A percentile compares a stretch with the other conserved stretches of the same genome.
These are phyloP conservation scores for Mortierella polycephala DNA, from an alignment of 371 early-diverging fungal species.

Conservation along the genomic window DNA sequence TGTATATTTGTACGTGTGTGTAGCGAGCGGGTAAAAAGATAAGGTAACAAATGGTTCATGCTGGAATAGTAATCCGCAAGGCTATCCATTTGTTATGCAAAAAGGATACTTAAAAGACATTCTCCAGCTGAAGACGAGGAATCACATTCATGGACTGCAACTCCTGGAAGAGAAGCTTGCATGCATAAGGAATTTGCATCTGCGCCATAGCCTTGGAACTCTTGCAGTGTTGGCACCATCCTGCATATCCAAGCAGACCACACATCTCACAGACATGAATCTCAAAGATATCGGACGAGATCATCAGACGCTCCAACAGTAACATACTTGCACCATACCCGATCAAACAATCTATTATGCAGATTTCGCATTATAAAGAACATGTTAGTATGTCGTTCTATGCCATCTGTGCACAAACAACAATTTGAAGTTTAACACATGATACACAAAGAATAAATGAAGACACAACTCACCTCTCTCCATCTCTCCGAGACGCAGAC, in stretches of 20 bases:
- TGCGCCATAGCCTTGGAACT: conserved; percentile 84
- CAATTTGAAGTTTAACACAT: too few species aligned
- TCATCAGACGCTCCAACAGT: conserved; percentile 95
- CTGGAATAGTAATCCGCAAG: too few species aligned
- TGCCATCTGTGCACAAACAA: too few species aligned
- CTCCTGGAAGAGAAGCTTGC: conserved; percentile 96
- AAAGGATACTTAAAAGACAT: conserved; percentile 35
- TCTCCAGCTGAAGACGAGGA: conserved; percentile 69
- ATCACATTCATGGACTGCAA: conserved; percentile 97
- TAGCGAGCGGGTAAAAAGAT: background rate
- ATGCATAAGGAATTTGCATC: conserved; percentile 98
- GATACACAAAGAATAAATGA: background rate
- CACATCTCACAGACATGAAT: conserved; percentile 93
- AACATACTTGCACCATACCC: conserved; percentile 97
- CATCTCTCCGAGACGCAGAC: conserved; percentile 99
- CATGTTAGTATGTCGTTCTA: background rate
- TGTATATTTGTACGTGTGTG: too few species aligned
- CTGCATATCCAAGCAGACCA: conserved; percentile 93
- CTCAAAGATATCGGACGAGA: conserved; percentile 95
- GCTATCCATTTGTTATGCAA: too few species aligned
- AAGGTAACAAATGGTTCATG: background rate
- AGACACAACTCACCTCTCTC: conserved; percentile 73
- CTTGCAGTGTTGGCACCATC: conserved; percentile 98
- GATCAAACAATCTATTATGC: conserved; percentile 93
- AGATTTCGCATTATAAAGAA: background rate